These are phyloP conservation scores for Vararia minispora DNA, from an alignment of 768 basidiomycete species.

Conservation along the genomic window DNA sequence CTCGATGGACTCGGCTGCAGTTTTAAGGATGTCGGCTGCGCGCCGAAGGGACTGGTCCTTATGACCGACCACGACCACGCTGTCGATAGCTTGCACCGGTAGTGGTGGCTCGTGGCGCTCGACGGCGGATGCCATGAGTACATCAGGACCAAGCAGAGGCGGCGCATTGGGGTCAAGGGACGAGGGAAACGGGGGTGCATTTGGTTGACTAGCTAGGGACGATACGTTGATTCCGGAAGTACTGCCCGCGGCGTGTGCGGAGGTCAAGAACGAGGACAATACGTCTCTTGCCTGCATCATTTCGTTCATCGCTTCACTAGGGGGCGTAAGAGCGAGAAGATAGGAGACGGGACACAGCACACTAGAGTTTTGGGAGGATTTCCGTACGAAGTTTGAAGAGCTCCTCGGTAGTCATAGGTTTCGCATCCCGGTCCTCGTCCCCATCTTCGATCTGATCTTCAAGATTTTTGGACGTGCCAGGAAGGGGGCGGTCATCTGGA, in stretches of 20 bases:
- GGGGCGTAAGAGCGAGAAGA: slow-evolving; percentile 1
- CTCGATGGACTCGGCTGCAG: slow-evolving; percentile 61
- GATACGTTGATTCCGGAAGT: slow-evolving; percentile 4
- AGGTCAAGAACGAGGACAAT: slow-evolving; percentile 43
- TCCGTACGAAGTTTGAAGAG: slow-evolving; percentile 64
- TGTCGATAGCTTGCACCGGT: slow-evolving; percentile 62
- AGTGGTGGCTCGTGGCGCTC: slow-evolving; percentile 38
- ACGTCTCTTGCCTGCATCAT: slow-evolving; percentile 70
- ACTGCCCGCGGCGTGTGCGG: slow-evolving; percentile 24
- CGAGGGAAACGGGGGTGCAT: slow-evolving; percentile 1
- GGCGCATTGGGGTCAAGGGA: slow-evolving; percentile 1
- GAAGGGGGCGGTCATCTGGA: slow-evolving; percentile 15
- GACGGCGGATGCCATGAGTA: slow-evolving; percentile 52
- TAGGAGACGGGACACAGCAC: slow-evolving; percentile 22
- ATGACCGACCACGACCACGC: slow-evolving; percentile 61
- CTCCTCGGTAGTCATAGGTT: slow-evolving; percentile 64
- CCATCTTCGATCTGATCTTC: slow-evolving; percentile 19
- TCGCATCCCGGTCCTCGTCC: slow-evolving; percentile 22
- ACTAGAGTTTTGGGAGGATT: slow-evolving; percentile 64
- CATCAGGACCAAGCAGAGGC: slow-evolving; percentile 6
- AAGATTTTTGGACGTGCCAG: slow-evolving; percentile 10
- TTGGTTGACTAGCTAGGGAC: slow-evolving; percentile 13
- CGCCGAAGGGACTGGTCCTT: slow-evolving; percentile 75
- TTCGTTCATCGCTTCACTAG: slow-evolving; percentile 66
- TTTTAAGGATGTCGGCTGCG: slow-evolving; percentile 59